Evolutionary conservation across 179 eudicot genomes (phyloP).

Genomic region (Nepenthes alata): DNA sequence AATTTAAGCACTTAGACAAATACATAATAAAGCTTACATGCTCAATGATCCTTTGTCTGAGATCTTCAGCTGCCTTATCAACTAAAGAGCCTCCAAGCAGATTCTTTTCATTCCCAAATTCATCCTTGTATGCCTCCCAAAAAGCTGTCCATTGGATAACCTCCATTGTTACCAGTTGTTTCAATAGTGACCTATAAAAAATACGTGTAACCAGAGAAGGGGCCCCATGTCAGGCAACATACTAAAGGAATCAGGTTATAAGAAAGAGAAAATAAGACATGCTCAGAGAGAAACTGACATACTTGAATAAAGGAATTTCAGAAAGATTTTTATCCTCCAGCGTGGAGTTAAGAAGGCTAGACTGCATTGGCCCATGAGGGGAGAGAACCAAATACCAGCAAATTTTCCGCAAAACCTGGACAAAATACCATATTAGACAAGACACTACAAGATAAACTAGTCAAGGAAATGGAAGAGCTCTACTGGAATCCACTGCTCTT

Average conservation of each 20-base stretch:
- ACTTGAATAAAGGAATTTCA: slow-evolving; percentile 81
- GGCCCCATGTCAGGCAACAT: slow-evolving; percentile 3
- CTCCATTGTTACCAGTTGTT: slow-evolving; percentile 92
- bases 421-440: slow-evolving; percentile 8
- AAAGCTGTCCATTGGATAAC: slow-evolving; percentile 83
- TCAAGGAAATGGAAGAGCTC: not conserved
- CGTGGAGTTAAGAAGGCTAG: slow-evolving; percentile 87
- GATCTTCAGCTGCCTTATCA: slow-evolving; percentile 89
- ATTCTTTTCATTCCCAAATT: slow-evolving; percentile 74
- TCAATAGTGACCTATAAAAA: slow-evolving; percentile 46
- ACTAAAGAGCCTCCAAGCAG: slow-evolving; percentile 80
- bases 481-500: slow-evolving; percentile 79
- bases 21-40: slow-evolving; percentile 45
- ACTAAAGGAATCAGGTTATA: not conserved
- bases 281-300: slow-evolving; percentile 7
- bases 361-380: slow-evolving; percentile 97
- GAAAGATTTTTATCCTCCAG: slow-evolving; percentile 91
- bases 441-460: not conserved
- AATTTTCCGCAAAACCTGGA: slow-evolving; percentile 80
- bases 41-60: slow-evolving; percentile 80
- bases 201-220: slow-evolving; percentile 6
- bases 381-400: slow-evolving; percentile 90
- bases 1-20: not conserved
- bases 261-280: not conserved
- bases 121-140: slow-evolving; percentile 73